A percentile compares a stretch with the other conserved stretches of the same genome.
Conservation (phyloP, 2,329 filamentous ascomycete species). For the Celoporthe dispersa region DNA sequence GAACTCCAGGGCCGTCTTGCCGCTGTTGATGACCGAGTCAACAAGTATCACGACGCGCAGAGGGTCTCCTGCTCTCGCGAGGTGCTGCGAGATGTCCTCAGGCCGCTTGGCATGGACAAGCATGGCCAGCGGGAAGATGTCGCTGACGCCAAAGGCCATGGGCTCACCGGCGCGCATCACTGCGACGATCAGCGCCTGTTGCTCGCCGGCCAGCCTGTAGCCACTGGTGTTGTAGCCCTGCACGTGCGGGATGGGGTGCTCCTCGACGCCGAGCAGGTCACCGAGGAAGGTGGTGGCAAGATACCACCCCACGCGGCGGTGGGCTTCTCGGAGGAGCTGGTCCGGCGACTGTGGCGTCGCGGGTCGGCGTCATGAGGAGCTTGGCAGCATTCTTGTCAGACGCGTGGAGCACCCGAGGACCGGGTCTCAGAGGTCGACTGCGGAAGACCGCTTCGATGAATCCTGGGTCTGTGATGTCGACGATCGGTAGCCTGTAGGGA, state of each 20-base stretch:
- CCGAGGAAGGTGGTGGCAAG: conserved; percentile 54
- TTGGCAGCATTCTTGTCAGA: conserved; percentile 44
- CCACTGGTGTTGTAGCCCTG: conserved; percentile 51
- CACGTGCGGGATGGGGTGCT: conserved; percentile 55
- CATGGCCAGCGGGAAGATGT: conserved; percentile 54
- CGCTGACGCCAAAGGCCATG: conserved; percentile 62
- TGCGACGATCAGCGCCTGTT: conserved; percentile 56
- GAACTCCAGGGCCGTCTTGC: conserved; percentile 54
- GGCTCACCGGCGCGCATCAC: conserved; percentile 67
- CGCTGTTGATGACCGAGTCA: conserved; percentile 64
- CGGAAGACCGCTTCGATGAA: conserved; percentile 38
- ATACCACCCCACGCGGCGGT: conserved; percentile 55
- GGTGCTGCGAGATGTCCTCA: conserved; percentile 46
- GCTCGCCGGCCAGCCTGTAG: conserved; percentile 51
- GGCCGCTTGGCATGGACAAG: conserved; percentile 52
- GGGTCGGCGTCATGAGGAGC: conserved; percentile 57
- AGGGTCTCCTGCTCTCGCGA: conserved; percentile 40
- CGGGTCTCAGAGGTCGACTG: conserved; percentile 20
- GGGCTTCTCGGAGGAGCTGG: conserved; percentile 51
- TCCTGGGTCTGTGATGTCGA: conserved; percentile 31
- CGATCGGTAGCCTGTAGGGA: conserved; percentile 45
- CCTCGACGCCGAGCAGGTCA: conserved; percentile 54
- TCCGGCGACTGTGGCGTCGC: conserved; percentile 52
- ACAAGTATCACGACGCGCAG: conserved; percentile 54
- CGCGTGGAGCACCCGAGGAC: conserved; percentile 18